Evolutionary conservation across 768 basidiomycete genomes (phyloP).

Genomic region (Calvatia gigantea): DNA sequence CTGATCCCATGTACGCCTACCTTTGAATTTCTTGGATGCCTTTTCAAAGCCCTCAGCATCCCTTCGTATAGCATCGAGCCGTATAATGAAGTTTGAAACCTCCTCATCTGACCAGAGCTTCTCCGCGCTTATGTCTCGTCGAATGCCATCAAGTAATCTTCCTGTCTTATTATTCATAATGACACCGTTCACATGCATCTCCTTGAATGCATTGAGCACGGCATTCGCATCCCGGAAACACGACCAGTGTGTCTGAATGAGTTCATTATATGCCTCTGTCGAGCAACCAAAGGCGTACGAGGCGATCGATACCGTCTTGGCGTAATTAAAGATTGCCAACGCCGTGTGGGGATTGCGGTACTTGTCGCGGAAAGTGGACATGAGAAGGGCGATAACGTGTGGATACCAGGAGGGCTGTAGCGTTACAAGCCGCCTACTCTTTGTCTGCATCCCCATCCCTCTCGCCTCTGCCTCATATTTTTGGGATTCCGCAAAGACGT

Average conservation of each 20-base stretch:
- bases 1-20: constrained; percentile 28
- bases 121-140: constrained; percentile 57
- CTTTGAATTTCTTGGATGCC: constrained; percentile 1
- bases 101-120: constrained; percentile 50
- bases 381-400: constrained; percentile 70
- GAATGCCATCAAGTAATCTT: constrained; percentile 55
- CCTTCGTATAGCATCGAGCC: constrained; percentile 9
- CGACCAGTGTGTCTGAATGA: constrained; percentile 81
- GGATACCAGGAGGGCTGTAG: constrained; percentile 70
- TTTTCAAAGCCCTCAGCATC: constrained; percentile 3
- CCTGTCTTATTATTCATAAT: constrained; percentile 58
- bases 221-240: constrained; percentile 80
- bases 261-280: constrained; percentile 83
- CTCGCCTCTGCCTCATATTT: constrained; percentile 46
- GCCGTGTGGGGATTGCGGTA: constrained; percentile 80
- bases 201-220: constrained; percentile 67
- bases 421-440: constrained; percentile 24
- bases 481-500: constrained; percentile 63
- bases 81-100: constrained; percentile 29
- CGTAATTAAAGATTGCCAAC: constrained; percentile 78
- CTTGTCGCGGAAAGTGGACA: constrained; percentile 74
- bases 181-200: constrained; percentile 83
- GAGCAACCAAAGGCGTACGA: constrained; percentile 92
- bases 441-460: constrained; percentile 23
- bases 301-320: constrained; percentile 66